Base-by-base conservation (phyloP, 805 yeast genomes). In the Lachancea fermentati region DNA sequence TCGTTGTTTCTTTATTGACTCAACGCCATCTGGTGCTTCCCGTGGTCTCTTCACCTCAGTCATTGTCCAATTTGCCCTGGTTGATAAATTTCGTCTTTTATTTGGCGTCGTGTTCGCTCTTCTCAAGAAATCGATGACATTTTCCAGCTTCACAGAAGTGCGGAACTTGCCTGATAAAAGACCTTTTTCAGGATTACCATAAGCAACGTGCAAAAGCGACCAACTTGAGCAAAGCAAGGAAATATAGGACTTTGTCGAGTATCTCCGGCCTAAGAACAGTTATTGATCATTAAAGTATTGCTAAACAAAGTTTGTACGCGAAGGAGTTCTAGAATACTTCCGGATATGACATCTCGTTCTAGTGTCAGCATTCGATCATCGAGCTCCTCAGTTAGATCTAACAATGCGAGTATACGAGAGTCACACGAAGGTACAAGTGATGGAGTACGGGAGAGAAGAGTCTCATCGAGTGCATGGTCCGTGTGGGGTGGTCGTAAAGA, bases 401-500 rank as follows among this genome's bases (percentile, higher is more conserved):
- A 25, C 11, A 22, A 22, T 22, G 26, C 26, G 7, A 22, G 26
- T 11, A 22, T 22, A 22, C 7, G 26, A 22, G 26, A 22, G 11
- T 22, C 26, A 22, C 11, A 22, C 26, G 26, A 22, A 22, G 26
- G 26, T 11, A 22, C 11, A 7, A 7, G 9, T 22, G 26, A 22
- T 22, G 26, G 26, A 7, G 26, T 11, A 7, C 7, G 26, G 26
- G 39, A 28, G 17, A 37, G 41, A 26, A 30, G 41, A 22, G 7
- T 22, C 11, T 22, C 26, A 22, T 30, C 35, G 24, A 19, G 40
- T 22, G 19, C 39, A n/a, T 44, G 47, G 47, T 32, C 44, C 3
- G 14, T 44, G 17, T 44, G 47, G 47, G 40, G 41, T 5, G 32
- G 30, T 5, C 29, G 34, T 17, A 25, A 30, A 11, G 41, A 34